phyloP scores from a whole-genome alignment of 2,329 filamentous ascomycete species.

The Fusarium begoniae region DNA sequence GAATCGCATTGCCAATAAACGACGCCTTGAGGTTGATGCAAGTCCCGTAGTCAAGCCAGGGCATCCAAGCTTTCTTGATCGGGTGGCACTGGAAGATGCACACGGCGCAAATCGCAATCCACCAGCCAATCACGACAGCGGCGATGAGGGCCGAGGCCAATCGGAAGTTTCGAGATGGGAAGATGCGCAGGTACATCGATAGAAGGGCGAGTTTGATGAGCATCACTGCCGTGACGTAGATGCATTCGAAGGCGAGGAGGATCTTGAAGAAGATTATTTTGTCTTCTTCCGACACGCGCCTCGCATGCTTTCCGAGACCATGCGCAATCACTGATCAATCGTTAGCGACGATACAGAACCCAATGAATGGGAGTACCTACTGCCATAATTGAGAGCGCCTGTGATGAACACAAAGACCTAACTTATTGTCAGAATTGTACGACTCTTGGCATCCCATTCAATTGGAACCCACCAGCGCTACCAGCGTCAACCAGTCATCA shows the following conservation, averaged over 20 bases:
- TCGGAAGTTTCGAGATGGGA: conserved; percentile 14
- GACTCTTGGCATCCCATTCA: background rate
- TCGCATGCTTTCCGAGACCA: conserved; percentile 17
- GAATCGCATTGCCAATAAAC: conserved; percentile 25
- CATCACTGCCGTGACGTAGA: conserved; percentile 27
- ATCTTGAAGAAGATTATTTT: conserved; percentile 15
- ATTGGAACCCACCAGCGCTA: conserved; percentile 7
- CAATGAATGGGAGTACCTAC: background rate
- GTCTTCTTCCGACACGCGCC: background rate
- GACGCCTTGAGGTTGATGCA: conserved; percentile 30
- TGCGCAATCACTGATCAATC: conserved; percentile 15
- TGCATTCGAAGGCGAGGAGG: conserved; percentile 25
- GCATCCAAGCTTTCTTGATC: conserved; percentile 18
- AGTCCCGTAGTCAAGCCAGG: background rate
- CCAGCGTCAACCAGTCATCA: conserved; percentile 24
- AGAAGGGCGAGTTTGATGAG: conserved; percentile 24
- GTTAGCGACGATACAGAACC: background rate
- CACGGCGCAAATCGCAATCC: conserved; percentile 26
- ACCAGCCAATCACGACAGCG: conserved; percentile 9
- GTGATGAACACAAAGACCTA: conserved; percentile 22
- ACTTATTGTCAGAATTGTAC: background rate
- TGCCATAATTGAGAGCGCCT: conserved; percentile 23
- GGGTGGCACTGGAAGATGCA: conserved; percentile 30
- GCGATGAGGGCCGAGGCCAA: conserved; percentile 8
- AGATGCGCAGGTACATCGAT: conserved; percentile 27